Evolutionary conservation across 176 grass and related monocot species (phyloP).

Genomic region (Oryza glumipatula): DNA sequence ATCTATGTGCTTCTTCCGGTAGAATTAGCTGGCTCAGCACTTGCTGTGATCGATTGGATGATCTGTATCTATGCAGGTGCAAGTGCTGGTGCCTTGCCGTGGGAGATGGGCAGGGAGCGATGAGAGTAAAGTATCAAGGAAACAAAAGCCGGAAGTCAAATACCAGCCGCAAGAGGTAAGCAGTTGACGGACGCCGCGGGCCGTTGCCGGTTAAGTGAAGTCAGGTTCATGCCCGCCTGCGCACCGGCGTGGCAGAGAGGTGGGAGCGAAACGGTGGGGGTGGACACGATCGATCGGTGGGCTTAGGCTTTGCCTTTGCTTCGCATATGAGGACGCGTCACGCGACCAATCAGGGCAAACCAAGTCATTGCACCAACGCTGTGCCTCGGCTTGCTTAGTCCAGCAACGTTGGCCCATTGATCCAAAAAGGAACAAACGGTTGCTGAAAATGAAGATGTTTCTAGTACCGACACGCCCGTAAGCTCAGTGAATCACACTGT

Average conservation of each 20-base stretch:
- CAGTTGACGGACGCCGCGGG: background rate
- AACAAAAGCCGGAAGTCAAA: background rate
- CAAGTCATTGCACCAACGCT: background rate
- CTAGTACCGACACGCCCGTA: background rate
- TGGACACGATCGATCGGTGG: background rate
- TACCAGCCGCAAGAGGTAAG: background rate
- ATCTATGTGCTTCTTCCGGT: constrained; percentile 26
- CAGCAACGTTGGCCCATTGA: background rate
- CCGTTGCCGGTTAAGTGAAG: constrained; percentile 1
- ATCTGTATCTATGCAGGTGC: background rate
- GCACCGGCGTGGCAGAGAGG: background rate
- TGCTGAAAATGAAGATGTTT: background rate
- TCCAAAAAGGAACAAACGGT: background rate
- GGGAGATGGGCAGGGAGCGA: background rate
- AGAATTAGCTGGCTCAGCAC: background rate
- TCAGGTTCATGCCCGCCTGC: background rate
- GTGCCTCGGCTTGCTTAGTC: background rate
- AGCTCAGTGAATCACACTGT: background rate
- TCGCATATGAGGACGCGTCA: background rate
- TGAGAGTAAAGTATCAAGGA: background rate
- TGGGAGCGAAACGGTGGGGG: background rate
- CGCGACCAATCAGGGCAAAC: background rate
- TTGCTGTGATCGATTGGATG: background rate
- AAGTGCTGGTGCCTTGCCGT: background rate
- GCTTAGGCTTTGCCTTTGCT: background rate